phyloP scores from a whole-genome alignment of 768 basidiomycete genomes.

The Russula vinacea region DNA sequence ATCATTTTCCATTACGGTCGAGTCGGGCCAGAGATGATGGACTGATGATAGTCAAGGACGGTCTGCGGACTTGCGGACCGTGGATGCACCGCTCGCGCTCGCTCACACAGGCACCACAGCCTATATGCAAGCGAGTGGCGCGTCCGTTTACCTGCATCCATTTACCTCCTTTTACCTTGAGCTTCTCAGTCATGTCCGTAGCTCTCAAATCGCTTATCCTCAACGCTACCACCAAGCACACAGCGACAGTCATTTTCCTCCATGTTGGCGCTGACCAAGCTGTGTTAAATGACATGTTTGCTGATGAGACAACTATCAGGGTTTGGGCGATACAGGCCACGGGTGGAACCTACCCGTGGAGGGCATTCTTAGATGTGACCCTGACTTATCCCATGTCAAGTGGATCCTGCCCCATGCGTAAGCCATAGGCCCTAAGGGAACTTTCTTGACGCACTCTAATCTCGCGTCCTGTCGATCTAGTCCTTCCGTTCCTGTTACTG shows the following conservation, averaged over 20 bases:
- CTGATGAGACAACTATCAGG: constrained; percentile 42
- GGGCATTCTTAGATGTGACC: constrained; percentile 55
- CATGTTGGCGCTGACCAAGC: constrained; percentile 57
- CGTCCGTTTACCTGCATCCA: neutral
- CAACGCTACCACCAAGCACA: constrained; percentile 56
- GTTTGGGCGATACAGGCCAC: constrained; percentile 68
- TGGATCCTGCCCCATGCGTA: constrained; percentile 87
- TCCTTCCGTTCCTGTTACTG: constrained; percentile 51
- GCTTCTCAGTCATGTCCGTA: constrained; percentile 11
- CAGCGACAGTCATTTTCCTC: constrained; percentile 84
- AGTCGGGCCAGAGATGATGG: neutral
- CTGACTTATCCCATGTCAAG: constrained; percentile 69
- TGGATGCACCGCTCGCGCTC: no score
- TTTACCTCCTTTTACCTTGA: neutral
- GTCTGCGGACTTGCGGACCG: constrained; percentile 16
- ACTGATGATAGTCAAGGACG: neutral
- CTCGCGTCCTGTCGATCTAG: constrained; percentile 4
- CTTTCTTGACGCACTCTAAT: neutral
- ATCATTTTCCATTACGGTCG: constrained; percentile 12
- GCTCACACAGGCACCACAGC: no score
- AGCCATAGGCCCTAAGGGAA: constrained; percentile 35
- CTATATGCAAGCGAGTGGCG: no score
- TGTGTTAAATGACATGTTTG: neutral
- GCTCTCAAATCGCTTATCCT: constrained; percentile 17
- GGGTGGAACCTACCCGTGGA: constrained; percentile 74